Percentiles rank a stretch among this genome's conserved stretches.
phyloP scores from a whole-genome alignment of 805 yeast species.

The Ogataea pini region DNA sequence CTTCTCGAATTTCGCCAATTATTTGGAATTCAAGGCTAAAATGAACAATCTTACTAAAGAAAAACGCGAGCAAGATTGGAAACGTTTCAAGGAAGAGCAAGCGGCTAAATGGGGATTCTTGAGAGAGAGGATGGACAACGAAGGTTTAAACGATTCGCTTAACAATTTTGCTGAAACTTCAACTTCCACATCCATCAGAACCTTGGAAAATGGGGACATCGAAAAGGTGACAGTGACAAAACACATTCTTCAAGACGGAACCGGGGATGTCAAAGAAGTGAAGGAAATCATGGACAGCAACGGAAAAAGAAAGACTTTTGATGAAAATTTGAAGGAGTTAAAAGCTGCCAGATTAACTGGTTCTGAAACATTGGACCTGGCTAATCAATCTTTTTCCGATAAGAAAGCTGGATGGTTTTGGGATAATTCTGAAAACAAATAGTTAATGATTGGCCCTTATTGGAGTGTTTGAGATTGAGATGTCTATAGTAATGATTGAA shows the following conservation, averaged over 20 bases:
- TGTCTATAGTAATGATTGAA: constrained; percentile 5
- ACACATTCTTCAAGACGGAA: constrained; percentile 47
- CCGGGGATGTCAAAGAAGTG: constrained; percentile 38
- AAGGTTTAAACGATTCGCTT: neutral
- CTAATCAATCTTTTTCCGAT: neutral
- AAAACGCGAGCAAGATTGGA: constrained; percentile 35
- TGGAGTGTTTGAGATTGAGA: neutral
- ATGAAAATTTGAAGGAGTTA: constrained; percentile 20
- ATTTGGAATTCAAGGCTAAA: constrained; percentile 64
- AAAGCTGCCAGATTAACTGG: neutral
- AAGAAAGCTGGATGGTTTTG: constrained; percentile 35
- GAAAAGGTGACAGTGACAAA: constrained; percentile 41
- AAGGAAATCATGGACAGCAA: constrained; percentile 40
- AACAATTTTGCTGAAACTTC: constrained; percentile 37
- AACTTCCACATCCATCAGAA: constrained; percentile 37
- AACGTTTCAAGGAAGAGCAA: constrained; percentile 25
- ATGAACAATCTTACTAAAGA: constrained; percentile 49
- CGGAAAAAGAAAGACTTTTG: constrained; percentile 36
- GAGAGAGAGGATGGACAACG: constrained; percentile 3
- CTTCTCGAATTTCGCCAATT: constrained; percentile 65
- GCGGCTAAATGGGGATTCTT: constrained; percentile 29
- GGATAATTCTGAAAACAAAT: constrained; percentile 20
- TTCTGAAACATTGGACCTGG: neutral
- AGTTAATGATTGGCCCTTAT: neutral
- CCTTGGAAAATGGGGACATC: constrained; percentile 43